Conservation (phyloP, 2,329 filamentous ascomycete genomes). For the Cadophora luteo-olivacea region DNA sequence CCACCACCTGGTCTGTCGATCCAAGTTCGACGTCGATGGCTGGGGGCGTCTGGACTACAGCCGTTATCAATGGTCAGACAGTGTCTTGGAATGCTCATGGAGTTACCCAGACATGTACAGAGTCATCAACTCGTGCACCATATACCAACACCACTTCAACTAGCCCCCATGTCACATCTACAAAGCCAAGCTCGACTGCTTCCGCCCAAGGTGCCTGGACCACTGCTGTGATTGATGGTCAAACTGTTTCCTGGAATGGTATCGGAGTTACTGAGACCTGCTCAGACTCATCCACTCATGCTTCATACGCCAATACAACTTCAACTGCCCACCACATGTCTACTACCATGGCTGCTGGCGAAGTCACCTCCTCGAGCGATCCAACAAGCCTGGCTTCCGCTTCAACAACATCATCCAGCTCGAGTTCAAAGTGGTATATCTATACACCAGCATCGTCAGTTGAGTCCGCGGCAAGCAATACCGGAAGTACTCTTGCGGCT, state of each 20-base stretch:
- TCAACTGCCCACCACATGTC: background rate
- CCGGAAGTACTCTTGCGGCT: background rate
- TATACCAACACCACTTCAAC: constrained; percentile 7
- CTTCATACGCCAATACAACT: background rate
- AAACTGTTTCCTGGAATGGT: constrained; percentile 21
- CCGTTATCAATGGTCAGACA: constrained; percentile 8
- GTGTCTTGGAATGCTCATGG: constrained; percentile 25
- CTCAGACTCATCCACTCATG: background rate
- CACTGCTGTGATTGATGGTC: constrained; percentile 12
- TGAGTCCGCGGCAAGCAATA: background rate
- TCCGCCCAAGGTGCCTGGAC: constrained; percentile 11
- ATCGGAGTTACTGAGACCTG: background rate
- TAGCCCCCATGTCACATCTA: background rate
- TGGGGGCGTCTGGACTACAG: constrained; percentile 18
- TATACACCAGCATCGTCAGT: constrained; percentile 1
- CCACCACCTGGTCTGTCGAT: background rate
- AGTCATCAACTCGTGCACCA: background rate
- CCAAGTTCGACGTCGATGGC: constrained; percentile 1
- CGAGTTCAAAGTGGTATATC: constrained; percentile 10
- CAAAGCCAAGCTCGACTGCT: constrained; percentile 13
- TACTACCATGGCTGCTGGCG: constrained; percentile 10
- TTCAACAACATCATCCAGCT: background rate
- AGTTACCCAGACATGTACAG: constrained; percentile 1
- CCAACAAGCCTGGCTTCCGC: background rate
- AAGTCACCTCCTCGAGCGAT: constrained; percentile 11